phyloP scores from a whole-genome alignment of 495 filamentous ascomycete genomes.

The Xylaria telfairii region DNA sequence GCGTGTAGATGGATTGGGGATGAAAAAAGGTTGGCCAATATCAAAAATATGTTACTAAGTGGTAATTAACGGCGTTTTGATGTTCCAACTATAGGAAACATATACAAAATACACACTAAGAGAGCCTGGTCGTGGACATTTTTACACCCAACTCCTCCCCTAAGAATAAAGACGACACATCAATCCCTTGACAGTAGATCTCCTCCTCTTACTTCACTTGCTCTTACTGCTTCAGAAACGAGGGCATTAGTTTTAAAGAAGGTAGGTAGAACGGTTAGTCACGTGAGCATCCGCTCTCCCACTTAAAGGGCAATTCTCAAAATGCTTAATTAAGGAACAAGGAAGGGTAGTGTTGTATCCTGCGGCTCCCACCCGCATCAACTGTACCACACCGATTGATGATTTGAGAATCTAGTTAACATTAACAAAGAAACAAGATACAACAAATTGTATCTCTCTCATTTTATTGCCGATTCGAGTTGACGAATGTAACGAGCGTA shows the following conservation, averaged over 20 bases:
- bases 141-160: neutral
- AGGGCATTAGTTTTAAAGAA: neutral
- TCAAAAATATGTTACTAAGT: neutral
- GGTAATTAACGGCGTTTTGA: neutral
- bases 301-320: neutral
- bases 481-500: too few species aligned
- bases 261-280: neutral
- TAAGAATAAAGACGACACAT: neutral
- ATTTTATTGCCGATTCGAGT: too few species aligned
- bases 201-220: neutral
- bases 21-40: neutral
- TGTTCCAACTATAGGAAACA: neutral
- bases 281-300: neutral
- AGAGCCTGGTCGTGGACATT: neutral
- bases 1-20: neutral
- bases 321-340: too few species aligned
- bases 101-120: neutral
- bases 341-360: too few species aligned
- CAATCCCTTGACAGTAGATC: neutral
- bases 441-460: too few species aligned
- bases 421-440: too few species aligned
- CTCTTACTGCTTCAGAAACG: neutral
- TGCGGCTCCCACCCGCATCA: too few species aligned
- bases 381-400: too few species aligned
- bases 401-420: too few species aligned